A percentile compares a stretch with the other conserved stretches of the same genome.
Evolutionary conservation across 129 eudicot species (phyloP).

Genomic region (Lonicera japonica): DNA sequence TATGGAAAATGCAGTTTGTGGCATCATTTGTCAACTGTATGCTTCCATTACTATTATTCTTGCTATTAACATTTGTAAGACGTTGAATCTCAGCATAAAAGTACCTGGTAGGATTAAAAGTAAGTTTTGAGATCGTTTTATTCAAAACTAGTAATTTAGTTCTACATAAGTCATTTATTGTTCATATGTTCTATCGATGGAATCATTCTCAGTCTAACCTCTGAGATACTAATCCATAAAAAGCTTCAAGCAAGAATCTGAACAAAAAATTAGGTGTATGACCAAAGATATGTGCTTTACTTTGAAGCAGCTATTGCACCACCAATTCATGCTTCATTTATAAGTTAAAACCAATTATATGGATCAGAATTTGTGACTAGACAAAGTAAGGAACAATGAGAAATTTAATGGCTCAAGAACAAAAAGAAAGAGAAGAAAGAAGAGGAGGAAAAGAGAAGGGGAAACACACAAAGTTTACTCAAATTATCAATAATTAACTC

Average conservation of each 20-base stretch:
- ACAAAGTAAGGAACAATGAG: too few species aligned
- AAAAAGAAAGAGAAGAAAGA: too few species aligned
- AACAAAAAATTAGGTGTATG: background rate
- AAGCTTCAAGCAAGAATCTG: background rate
- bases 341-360: background rate
- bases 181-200: background rate
- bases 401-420: too few species aligned
- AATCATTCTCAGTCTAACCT: too few species aligned
- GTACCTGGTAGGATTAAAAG: constrained; percentile 39
- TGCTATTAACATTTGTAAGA: constrained; percentile 15
- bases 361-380: background rate
- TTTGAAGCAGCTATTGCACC: too few species aligned
- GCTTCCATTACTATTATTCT: constrained; percentile 18
- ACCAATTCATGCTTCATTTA: too few species aligned
- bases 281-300: too few species aligned
- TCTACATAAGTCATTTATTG: background rate
- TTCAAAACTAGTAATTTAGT: background rate
- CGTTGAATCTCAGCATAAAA: constrained; percentile 60
- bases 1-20: constrained; percentile 32
- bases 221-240: background rate
- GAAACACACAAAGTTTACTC: too few species aligned
- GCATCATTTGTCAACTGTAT: constrained; percentile 24
- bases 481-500: too few species aligned
- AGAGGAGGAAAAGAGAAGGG: too few species aligned
- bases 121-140: background rate